Conservation (phyloP, 1,139 yeast species). For the Sugiyamaella novakii region DNA sequence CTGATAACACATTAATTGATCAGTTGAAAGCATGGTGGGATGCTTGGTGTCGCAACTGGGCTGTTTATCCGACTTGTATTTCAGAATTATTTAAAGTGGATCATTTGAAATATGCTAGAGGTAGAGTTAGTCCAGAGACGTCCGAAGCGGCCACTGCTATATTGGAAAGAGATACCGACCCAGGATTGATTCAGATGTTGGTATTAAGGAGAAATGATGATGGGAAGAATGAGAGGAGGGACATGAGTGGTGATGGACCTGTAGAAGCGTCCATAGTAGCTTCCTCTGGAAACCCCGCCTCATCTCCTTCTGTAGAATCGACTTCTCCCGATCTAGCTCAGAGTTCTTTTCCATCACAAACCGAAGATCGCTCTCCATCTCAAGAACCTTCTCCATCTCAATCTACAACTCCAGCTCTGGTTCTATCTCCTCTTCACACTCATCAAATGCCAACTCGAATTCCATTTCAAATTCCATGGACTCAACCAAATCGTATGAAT, state of each 20-base stretch:
- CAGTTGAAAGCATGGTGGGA: conserved; percentile 37
- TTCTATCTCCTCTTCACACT: neutral
- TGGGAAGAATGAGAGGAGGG: neutral
- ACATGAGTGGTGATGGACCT: neutral
- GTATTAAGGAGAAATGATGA: conserved; percentile 11
- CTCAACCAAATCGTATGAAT: neutral
- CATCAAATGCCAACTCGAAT: neutral
- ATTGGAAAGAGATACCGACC: conserved; percentile 22
- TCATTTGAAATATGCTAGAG: conserved; percentile 29
- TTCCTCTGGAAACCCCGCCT: neutral
- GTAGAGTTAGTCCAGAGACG: conserved; percentile 31
- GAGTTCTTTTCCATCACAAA: neutral
- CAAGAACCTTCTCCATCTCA: neutral
- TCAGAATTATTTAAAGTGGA: conserved; percentile 27
- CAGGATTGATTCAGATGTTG: conserved; percentile 12
- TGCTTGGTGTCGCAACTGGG: conserved; percentile 37
- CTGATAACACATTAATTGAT: conserved; percentile 27
- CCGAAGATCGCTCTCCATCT: neutral
- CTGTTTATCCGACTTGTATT: conserved; percentile 30
- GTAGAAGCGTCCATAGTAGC: neutral
- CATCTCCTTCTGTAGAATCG: neutral
- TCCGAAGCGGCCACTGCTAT: conserved; percentile 33
- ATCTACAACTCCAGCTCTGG: neutral
- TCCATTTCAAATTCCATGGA: neutral
- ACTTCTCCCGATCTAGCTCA: too few relatives aligned